These are phyloP conservation scores for Cytospora chrysosperma DNA, from an alignment of 2,329 filamentous ascomycete genomes.

Conservation along the genomic window DNA sequence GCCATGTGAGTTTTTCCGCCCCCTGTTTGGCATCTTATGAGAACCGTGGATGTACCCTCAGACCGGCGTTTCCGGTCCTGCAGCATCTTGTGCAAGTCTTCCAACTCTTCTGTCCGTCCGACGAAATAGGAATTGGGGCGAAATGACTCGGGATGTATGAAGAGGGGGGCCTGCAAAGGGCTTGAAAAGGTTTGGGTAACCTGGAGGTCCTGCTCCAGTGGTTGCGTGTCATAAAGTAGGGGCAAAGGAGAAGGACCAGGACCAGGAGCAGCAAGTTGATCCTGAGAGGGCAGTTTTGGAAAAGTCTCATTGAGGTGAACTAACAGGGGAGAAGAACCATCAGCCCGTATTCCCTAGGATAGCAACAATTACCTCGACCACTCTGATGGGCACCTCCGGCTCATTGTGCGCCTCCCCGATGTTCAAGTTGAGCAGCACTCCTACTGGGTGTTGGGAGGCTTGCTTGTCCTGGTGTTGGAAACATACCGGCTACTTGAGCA, in stretches of 20 bases:
- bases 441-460: background rate
- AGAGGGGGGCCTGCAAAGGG: conserved; percentile 29
- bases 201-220: background rate
- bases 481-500: conserved; percentile 21
- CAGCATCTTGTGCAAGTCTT: conserved; percentile 57
- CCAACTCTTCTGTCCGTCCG: conserved; percentile 58
- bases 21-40: conserved; percentile 64
- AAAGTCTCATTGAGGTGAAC: conserved; percentile 21
- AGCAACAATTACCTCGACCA: conserved; percentile 19
- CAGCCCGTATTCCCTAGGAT: conserved; percentile 25
- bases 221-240: conserved; percentile 13
- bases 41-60: conserved; percentile 60
- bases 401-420: conserved; percentile 6
- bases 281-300: conserved; percentile 6
- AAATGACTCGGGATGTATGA: conserved; percentile 55
- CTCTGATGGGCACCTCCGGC: conserved; percentile 2
- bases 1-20: conserved; percentile 69
- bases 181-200: conserved; percentile 7
- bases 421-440: conserved; percentile 5
- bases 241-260: conserved; percentile 25
- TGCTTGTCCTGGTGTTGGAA: background rate
- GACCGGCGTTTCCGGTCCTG: conserved; percentile 55
- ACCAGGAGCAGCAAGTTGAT: conserved; percentile 20
- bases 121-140: conserved; percentile 63
- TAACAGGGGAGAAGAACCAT: conserved; percentile 24